Evolutionary conservation across 2,329 filamentous ascomycete genomes (phyloP).

Genomic region (Botrytis paeoniae): DNA sequence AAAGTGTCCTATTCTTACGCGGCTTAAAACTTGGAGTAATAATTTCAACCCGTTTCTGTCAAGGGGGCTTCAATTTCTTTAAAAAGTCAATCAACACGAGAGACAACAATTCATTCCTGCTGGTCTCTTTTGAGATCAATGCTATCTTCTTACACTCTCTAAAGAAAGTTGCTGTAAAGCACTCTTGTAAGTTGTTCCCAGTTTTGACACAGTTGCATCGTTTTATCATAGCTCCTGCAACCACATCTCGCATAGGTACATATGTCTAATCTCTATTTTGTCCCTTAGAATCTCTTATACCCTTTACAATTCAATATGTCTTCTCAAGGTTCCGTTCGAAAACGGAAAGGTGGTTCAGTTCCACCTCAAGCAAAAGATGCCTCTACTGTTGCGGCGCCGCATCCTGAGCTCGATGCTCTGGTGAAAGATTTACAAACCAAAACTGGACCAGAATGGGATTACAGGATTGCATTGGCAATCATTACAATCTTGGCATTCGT

Average conservation of each 20-base stretch:
- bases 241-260: slow-evolving; percentile 18
- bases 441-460: slow-evolving; percentile 69
- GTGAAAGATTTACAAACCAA: slow-evolving; percentile 43
- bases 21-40: not conserved
- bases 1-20: slow-evolving; percentile 20
- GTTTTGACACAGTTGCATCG: not conserved
- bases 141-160: slow-evolving; percentile 16
- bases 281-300: slow-evolving; percentile 22
- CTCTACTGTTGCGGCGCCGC: slow-evolving; percentile 33
- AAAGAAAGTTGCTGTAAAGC: slow-evolving; percentile 17
- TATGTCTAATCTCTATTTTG: slow-evolving; percentile 26
- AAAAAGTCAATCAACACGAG: not conserved
- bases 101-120: not conserved
- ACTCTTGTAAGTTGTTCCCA: slow-evolving; percentile 15
- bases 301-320: slow-evolving; percentile 32
- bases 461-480: slow-evolving; percentile 72
- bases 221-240: not conserved
- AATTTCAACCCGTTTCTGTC: not conserved
- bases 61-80: slow-evolving; percentile 11
- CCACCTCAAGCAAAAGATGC: slow-evolving; percentile 50
- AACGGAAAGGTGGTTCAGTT: slow-evolving; percentile 46
- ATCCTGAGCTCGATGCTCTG: slow-evolving; percentile 50
- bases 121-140: slow-evolving; percentile 16
- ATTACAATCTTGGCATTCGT: slow-evolving; percentile 83
- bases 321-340: slow-evolving; percentile 36